Conservation (phyloP, 2,329 filamentous ascomycete genomes). For the Chrysoporthe puriensis region DNA sequence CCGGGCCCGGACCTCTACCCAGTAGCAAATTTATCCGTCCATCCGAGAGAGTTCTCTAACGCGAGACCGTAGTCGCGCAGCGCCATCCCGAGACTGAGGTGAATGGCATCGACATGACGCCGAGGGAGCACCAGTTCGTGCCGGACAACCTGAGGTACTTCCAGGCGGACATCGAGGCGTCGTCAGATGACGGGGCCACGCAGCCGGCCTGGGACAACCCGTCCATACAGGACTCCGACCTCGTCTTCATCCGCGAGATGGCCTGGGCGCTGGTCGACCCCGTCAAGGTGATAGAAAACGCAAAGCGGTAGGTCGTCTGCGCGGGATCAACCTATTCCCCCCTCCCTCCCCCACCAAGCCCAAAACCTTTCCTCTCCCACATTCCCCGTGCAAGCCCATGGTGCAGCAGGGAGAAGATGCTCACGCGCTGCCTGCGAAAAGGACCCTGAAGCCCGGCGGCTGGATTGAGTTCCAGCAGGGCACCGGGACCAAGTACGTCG, state of each 20-base stretch:
- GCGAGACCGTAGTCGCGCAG: conserved; percentile 45
- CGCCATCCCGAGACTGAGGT: conserved; percentile 49
- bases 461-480: conserved; percentile 56
- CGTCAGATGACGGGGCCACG: neutral
- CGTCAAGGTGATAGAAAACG: conserved; percentile 5
- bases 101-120: conserved; percentile 50
- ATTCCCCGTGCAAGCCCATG: neutral
- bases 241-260: conserved; percentile 11
- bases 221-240: conserved; percentile 6
- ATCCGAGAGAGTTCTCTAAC: neutral
- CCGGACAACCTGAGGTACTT: conserved; percentile 61
- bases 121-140: conserved; percentile 50
- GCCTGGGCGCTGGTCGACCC: conserved; percentile 6
- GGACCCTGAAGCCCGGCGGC: conserved; percentile 49
- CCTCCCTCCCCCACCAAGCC: neutral
- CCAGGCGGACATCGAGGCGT: conserved; percentile 57
- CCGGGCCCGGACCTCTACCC: too few species aligned
- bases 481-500: conserved; percentile 14
- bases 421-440: conserved; percentile 13
- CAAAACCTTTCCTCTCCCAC: neutral
- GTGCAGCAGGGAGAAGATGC: neutral
- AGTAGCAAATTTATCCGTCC: too few species aligned
- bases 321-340: neutral
- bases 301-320: neutral
- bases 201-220: conserved; percentile 9